Evolutionary conservation across 345 rosid genomes (phyloP).

Genomic region (Laguncularia racemosa): DNA sequence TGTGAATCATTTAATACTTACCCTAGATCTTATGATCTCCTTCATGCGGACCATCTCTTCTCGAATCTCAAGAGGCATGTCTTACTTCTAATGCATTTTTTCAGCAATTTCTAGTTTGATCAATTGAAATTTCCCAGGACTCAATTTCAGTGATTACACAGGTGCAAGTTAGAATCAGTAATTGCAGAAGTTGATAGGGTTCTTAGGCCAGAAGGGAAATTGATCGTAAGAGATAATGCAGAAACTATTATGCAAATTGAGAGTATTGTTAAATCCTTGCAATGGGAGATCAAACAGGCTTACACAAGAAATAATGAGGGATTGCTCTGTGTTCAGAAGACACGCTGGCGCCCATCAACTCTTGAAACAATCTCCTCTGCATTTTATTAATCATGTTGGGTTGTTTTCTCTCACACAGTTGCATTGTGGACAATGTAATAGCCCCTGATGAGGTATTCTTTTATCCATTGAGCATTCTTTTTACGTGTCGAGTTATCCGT

Average conservation of each 20-base stretch:
- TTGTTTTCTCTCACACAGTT: too few relatives aligned
- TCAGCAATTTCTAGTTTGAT: not conserved
- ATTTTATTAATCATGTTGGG: conserved; percentile 22
- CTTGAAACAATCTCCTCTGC: conserved; percentile 48
- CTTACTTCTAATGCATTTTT: not conserved
- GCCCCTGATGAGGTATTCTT: too few relatives aligned
- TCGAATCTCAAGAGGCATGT: conserved; percentile 54
- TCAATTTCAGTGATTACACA: conserved; percentile 12
- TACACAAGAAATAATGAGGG: conserved; percentile 49
- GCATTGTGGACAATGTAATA: too few relatives aligned
- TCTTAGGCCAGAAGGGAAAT: conserved; percentile 74
- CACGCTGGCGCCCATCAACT: conserved; percentile 70
- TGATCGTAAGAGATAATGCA: conserved; percentile 55
- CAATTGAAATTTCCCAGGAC: not conserved
- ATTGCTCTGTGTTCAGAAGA: conserved; percentile 53
- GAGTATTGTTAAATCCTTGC: conserved; percentile 53
- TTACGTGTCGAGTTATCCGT: too few relatives aligned
- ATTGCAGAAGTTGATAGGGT: conserved; percentile 78
- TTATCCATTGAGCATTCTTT: too few relatives aligned
- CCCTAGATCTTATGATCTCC: conserved; percentile 82
- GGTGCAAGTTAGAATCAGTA: conserved; percentile 57
- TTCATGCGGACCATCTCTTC: conserved; percentile 81
- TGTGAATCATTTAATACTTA: conserved; percentile 86
- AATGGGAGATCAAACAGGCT: conserved; percentile 51
- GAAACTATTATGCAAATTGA: conserved; percentile 53